phyloP scores from a whole-genome alignment of 306 rosid species.

The Acacia crassicarpa region DNA sequence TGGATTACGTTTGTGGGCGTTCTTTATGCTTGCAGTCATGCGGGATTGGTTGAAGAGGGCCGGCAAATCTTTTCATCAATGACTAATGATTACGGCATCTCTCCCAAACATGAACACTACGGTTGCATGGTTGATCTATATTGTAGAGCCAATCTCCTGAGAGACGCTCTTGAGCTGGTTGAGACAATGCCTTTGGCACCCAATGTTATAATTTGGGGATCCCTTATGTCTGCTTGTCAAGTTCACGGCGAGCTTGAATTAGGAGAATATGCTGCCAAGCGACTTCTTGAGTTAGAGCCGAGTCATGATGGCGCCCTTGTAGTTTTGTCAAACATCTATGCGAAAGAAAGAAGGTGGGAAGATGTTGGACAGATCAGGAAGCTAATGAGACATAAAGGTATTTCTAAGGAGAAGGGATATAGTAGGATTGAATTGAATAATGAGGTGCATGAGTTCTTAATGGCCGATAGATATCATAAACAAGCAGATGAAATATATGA shows the following conservation, averaged over 20 bases:
- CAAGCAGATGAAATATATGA: slow-evolving; percentile 62
- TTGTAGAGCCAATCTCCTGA: slow-evolving; percentile 77
- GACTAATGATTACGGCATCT: slow-evolving; percentile 58
- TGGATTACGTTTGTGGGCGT: slow-evolving; percentile 81
- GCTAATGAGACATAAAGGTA: slow-evolving; percentile 57
- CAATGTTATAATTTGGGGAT: slow-evolving; percentile 84
- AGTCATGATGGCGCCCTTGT: slow-evolving; percentile 81
- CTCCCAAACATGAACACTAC: slow-evolving; percentile 78
- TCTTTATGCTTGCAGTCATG: slow-evolving; percentile 92
- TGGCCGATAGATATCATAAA: slow-evolving; percentile 80
- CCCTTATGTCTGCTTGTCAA: slow-evolving; percentile 86
- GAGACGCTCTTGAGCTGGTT: slow-evolving; percentile 70
- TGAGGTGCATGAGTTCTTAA: slow-evolving; percentile 65
- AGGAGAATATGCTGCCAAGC: slow-evolving; percentile 81
- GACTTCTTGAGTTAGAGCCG: slow-evolving; percentile 70
- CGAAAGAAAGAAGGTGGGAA: slow-evolving; percentile 81
- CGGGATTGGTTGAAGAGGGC: slow-evolving; percentile 74
- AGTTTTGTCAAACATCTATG: slow-evolving; percentile 74
- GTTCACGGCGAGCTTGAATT: slow-evolving; percentile 64
- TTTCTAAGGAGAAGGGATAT: slow-evolving; percentile 73
- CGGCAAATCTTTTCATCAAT: slow-evolving; percentile 57
- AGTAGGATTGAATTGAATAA: slow-evolving; percentile 71
- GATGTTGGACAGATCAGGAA: slow-evolving; percentile 66
- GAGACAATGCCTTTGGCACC: slow-evolving; percentile 85
- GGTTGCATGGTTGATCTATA: slow-evolving; percentile 93